A percentile compares a stretch with the other conserved stretches of the same genome.
These are phyloP conservation scores for Monosporascus sp. DNA, from an alignment of 2,329 filamentous ascomycete genomes.

Conservation along the genomic window DNA sequence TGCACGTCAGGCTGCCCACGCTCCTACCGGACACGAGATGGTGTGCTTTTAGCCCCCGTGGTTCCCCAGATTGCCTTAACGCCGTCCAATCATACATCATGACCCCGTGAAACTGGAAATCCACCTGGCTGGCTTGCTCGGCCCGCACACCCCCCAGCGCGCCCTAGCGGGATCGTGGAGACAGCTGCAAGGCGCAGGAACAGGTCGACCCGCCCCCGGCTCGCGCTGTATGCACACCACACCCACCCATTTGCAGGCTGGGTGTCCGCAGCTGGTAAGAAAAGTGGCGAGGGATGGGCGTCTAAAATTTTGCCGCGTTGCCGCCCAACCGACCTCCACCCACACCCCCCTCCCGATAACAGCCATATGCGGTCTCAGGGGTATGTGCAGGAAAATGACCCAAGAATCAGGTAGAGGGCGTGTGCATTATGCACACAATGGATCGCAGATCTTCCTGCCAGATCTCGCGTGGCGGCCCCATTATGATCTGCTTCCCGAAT, in stretches of 20 bases:
- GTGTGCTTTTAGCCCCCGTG: conserved; percentile 39
- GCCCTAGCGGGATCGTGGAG: conserved; percentile 19
- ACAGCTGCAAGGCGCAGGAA: conserved; percentile 27
- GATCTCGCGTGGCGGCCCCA: conserved; percentile 12
- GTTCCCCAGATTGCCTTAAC: conserved; percentile 25
- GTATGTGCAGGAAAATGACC: conserved; percentile 21
- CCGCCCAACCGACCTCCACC: conserved; percentile 18
- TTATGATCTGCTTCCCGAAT: conserved; percentile 9
- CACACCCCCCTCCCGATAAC: conserved; percentile 17
- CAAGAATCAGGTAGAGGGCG: conserved; percentile 19
- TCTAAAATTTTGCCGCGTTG: conserved; percentile 25
- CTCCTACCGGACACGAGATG: conserved; percentile 27
- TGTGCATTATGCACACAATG: conserved; percentile 24
- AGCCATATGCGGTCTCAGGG: conserved; percentile 15
- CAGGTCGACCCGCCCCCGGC: conserved; percentile 19
- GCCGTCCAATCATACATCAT: conserved; percentile 52
- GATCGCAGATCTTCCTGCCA: conserved; percentile 22
- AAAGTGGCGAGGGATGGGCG: conserved; percentile 23
- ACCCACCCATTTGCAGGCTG: conserved; percentile 2
- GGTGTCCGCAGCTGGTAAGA: background rate
- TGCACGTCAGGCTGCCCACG: conserved; percentile 18
- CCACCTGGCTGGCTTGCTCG: conserved; percentile 13
- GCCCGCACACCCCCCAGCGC: conserved; percentile 20
- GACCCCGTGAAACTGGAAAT: conserved; percentile 40
- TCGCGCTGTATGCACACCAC: conserved; percentile 18